Evolutionary conservation across 345 rosid genomes (phyloP).

Genomic region (sweet orange (Citrus sinensis)): DNA sequence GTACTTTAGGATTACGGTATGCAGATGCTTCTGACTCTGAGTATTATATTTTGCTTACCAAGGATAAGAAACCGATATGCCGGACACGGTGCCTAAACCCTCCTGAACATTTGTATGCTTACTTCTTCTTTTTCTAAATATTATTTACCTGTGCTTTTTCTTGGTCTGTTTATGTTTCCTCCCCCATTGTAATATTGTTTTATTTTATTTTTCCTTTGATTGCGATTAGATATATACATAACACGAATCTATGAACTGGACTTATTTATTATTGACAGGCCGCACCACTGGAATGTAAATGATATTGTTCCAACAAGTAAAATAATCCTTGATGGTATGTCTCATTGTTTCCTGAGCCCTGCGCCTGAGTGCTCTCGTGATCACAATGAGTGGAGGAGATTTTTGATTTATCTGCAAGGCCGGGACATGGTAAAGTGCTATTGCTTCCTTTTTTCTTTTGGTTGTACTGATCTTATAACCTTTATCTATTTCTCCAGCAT

Average conservation of each 20-base stretch:
- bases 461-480: not conserved
- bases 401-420: constrained; percentile 18
- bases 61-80: constrained; percentile 27
- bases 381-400: constrained; percentile 23
- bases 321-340: constrained; percentile 8
- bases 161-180: not conserved
- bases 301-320: constrained; percentile 10
- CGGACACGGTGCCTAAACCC: constrained; percentile 24
- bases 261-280: constrained; percentile 13
- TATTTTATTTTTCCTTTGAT: not conserved
- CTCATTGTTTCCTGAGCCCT: constrained; percentile 18
- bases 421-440: constrained; percentile 20
- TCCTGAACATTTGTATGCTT: constrained; percentile 23
- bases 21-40: constrained; percentile 4
- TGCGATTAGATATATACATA: not conserved
- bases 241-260: not conserved
- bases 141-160: not conserved
- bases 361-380: constrained; percentile 26
- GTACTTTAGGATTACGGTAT: not conserved
- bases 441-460: not conserved
- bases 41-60: constrained; percentile 13
- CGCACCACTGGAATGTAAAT: constrained; percentile 11
- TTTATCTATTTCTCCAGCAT: not conserved
- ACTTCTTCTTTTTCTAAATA: not conserved
- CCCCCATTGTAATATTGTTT: not conserved